Conservation (phyloP, 2,329 filamentous ascomycete species). For the Ilyonectria mors-panacis region DNA sequence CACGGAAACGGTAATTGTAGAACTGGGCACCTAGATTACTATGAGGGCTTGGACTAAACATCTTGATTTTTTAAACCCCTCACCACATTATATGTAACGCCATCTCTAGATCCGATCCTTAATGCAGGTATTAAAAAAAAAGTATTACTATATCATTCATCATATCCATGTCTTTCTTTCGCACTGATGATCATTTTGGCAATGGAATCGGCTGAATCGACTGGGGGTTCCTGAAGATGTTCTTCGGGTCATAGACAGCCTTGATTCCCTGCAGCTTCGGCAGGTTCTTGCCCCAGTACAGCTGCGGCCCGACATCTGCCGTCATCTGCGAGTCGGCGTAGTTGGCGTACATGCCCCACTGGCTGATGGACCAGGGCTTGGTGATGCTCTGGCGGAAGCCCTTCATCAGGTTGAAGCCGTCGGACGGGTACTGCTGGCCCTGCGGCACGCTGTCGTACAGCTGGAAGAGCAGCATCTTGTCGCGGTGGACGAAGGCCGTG, state of each 20-base stretch:
- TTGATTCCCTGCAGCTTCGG: slow-evolving; percentile 54
- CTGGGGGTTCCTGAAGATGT: slow-evolving; percentile 59
- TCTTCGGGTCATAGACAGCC: slow-evolving; percentile 52
- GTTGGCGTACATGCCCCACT: slow-evolving; percentile 60
- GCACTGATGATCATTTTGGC: background rate
- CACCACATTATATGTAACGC: background rate
- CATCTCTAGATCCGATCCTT: background rate
- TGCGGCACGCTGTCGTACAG: slow-evolving; percentile 59
- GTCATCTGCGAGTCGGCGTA: slow-evolving; percentile 57
- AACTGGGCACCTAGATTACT: too few species aligned
- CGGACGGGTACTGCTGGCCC: slow-evolving; percentile 49
- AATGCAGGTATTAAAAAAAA: background rate
- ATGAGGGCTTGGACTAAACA: too few species aligned
- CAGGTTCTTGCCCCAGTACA: slow-evolving; percentile 57
- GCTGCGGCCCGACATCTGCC: slow-evolving; percentile 50
- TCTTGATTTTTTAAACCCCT: too few species aligned
- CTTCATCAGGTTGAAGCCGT: slow-evolving; percentile 53
- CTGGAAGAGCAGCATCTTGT: slow-evolving; percentile 66
- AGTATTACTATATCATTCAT: background rate
- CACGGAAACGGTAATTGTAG: too few species aligned
- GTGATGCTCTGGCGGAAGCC: slow-evolving; percentile 54
- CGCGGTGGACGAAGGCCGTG: slow-evolving; percentile 58
- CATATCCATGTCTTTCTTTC: background rate
- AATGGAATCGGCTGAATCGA: slow-evolving; percentile 27
- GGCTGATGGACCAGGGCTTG: slow-evolving; percentile 41